phyloP scores from a whole-genome alignment of 768 basidiomycete genomes.

The Strobilomyces dryophilus region DNA sequence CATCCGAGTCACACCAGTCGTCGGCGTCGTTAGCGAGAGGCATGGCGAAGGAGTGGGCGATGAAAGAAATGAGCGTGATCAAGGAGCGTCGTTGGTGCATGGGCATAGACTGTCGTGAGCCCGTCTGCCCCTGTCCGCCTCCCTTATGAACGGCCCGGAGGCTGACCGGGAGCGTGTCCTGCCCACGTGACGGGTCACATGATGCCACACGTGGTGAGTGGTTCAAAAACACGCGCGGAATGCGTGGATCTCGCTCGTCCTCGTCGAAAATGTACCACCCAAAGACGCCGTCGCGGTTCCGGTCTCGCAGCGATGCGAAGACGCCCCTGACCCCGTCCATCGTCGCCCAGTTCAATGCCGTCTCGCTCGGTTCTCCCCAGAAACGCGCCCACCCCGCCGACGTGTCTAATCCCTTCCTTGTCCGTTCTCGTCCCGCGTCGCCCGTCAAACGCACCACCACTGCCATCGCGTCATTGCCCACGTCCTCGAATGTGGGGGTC shows the following conservation, averaged over 20 bases:
- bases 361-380: constrained; percentile 31
- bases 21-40: constrained; percentile 7
- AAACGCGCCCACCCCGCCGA: constrained; percentile 39
- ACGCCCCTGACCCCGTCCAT: constrained; percentile 47
- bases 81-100: constrained; percentile 20
- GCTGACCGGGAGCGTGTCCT: constrained; percentile 17
- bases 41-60: constrained; percentile 8
- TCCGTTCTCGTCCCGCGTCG: constrained; percentile 52
- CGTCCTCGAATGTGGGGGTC: constrained; percentile 66
- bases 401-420: constrained; percentile 60
- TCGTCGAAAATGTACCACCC: constrained; percentile 28
- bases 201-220: constrained; percentile 10
- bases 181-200: constrained; percentile 16
- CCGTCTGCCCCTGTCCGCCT: too few relatives aligned
- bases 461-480: constrained; percentile 41
- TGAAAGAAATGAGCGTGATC: constrained; percentile 12
- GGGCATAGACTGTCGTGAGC: too few relatives aligned
- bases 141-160: constrained; percentile 13
- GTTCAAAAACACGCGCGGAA: constrained; percentile 5
- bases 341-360: constrained; percentile 35
- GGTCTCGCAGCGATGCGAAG: constrained; percentile 47
- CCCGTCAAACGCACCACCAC: constrained; percentile 60
- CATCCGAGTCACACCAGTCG: neutral
- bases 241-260: neutral
- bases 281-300: constrained; percentile 44